Percentiles rank a stretch among this genome's conserved stretches.
Conservation (phyloP, 352 stramenopile genomes). For the Phytophthora pluvialis region DNA sequence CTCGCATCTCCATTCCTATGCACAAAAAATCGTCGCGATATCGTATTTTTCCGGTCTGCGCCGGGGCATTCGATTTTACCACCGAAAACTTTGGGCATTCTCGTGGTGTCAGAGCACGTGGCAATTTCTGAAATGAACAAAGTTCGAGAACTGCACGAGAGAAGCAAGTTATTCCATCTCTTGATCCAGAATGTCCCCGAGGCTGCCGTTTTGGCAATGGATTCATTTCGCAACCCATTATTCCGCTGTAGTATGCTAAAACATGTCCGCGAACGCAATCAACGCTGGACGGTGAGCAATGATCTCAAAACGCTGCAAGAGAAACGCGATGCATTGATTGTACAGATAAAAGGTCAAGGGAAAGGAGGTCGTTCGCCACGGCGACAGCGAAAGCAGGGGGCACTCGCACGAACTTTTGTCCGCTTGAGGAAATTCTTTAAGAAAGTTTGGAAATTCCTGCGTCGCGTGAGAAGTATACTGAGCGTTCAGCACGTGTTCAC, state of each 20-base stretch:
- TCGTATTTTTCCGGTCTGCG: slow-evolving; percentile 74
- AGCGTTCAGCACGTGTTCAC: slow-evolving; percentile 79
- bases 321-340: slow-evolving; percentile 50
- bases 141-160: slow-evolving; percentile 58
- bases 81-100: slow-evolving; percentile 59
- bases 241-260: slow-evolving; percentile 70
- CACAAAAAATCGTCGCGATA: slow-evolving; percentile 62
- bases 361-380: slow-evolving; percentile 26
- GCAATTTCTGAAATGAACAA: slow-evolving; percentile 50
- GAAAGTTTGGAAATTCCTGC: slow-evolving; percentile 58
- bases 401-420: slow-evolving; percentile 32
- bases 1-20: slow-evolving; percentile 56
- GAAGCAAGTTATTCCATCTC: slow-evolving; percentile 75
- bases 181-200: slow-evolving; percentile 74
- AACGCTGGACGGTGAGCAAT: slow-evolving; percentile 68
- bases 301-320: slow-evolving; percentile 51
- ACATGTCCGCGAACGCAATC: slow-evolving; percentile 61
- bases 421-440: slow-evolving; percentile 49
- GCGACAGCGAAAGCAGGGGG: slow-evolving; percentile 32
- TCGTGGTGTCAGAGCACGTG: slow-evolving; percentile 73
- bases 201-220: slow-evolving; percentile 67
- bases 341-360: slow-evolving; percentile 61
- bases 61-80: slow-evolving; percentile 68
- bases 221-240: slow-evolving; percentile 71
- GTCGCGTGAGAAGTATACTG: slow-evolving; percentile 48